Evolutionary conservation across 2,329 filamentous ascomycete species (phyloP).

Genomic region (Daldinia sp.): DNA sequence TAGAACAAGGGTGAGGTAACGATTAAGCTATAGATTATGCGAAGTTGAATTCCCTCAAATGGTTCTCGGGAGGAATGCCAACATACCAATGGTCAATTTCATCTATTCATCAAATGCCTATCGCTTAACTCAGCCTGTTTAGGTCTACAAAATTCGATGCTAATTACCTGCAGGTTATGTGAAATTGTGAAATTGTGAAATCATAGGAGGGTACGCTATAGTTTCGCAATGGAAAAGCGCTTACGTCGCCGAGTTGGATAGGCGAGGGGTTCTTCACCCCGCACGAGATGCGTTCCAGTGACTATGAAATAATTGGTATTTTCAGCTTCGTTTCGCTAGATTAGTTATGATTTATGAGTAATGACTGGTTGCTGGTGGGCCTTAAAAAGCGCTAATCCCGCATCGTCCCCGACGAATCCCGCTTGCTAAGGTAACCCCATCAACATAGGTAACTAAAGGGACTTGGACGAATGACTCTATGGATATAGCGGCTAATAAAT

Average conservation of each 20-base stretch:
- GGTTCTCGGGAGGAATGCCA: background rate
- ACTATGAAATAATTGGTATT: slow-evolving; percentile 31
- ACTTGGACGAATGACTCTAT: background rate
- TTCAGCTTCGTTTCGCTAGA: slow-evolving; percentile 20
- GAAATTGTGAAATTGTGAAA: background rate
- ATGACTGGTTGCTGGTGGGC: slow-evolving; percentile 28
- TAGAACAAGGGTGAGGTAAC: background rate
- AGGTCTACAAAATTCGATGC: background rate
- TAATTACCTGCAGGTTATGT: slow-evolving; percentile 2
- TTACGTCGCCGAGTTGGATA: background rate
- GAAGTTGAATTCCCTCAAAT: background rate
- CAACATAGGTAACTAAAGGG: slow-evolving; percentile 33
- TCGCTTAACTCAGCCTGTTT: background rate
- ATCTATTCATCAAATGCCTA: background rate
- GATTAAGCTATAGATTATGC: background rate
- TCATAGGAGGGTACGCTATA: slow-evolving; percentile 8
- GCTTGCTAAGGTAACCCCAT: slow-evolving; percentile 21
- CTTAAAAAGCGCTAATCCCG: slow-evolving; percentile 27
- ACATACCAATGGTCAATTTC: background rate
- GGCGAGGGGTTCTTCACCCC: slow-evolving; percentile 27
- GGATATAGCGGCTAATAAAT: slow-evolving; percentile 16
- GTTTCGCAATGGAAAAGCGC: slow-evolving; percentile 10
- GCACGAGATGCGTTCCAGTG: background rate
- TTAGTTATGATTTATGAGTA: background rate
- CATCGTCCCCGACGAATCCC: slow-evolving; percentile 30